Evolutionary conservation across 495 filamentous ascomycete genomes (phyloP).

Genomic region (Cercophora sp.): DNA sequence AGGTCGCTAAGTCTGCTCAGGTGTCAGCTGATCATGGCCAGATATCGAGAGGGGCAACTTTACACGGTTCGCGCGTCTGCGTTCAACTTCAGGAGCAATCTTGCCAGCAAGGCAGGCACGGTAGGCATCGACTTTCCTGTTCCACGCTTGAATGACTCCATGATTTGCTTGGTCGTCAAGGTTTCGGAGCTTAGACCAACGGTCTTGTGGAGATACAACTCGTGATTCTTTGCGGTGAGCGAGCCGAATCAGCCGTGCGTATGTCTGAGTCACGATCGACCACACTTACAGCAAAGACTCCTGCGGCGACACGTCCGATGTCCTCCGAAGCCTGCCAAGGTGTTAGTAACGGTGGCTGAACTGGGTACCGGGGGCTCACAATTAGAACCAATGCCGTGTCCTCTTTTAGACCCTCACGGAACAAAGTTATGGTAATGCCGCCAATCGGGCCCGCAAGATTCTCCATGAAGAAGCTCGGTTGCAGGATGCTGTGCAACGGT

Average conservation of each 20-base stretch:
- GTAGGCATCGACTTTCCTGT: slow-evolving; percentile 23
- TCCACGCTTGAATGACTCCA: slow-evolving; percentile 17
- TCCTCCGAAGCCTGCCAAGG: slow-evolving; percentile 30
- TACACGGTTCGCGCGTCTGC: slow-evolving; percentile 20
- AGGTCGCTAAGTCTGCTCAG: slow-evolving; percentile 15
- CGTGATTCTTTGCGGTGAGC: slow-evolving; percentile 29
- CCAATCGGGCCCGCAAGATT: slow-evolving; percentile 32
- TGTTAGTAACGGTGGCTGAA: no score
- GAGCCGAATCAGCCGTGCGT: no score
- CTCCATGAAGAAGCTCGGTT: slow-evolving; percentile 43
- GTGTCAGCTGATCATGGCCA: not conserved
- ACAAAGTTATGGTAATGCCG: slow-evolving; percentile 17
- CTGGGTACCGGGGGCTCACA: slow-evolving; percentile 15
- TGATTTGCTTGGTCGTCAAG: slow-evolving; percentile 24
- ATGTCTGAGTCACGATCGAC: not conserved
- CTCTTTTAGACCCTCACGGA: slow-evolving; percentile 24
- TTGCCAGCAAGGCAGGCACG: slow-evolving; percentile 19
- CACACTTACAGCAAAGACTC: slow-evolving; percentile 27
- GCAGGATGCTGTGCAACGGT: slow-evolving; percentile 28
- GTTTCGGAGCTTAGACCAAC: slow-evolving; percentile 23
- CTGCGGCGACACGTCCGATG: slow-evolving; percentile 36
- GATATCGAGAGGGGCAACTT: not conserved
- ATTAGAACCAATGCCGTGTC: slow-evolving; percentile 28
- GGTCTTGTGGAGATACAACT: slow-evolving; percentile 22
- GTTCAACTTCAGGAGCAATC: slow-evolving; percentile 21